Conservation (phyloP, 495 filamentous ascomycete species). For the Aspergillus avenaceus region DNA sequence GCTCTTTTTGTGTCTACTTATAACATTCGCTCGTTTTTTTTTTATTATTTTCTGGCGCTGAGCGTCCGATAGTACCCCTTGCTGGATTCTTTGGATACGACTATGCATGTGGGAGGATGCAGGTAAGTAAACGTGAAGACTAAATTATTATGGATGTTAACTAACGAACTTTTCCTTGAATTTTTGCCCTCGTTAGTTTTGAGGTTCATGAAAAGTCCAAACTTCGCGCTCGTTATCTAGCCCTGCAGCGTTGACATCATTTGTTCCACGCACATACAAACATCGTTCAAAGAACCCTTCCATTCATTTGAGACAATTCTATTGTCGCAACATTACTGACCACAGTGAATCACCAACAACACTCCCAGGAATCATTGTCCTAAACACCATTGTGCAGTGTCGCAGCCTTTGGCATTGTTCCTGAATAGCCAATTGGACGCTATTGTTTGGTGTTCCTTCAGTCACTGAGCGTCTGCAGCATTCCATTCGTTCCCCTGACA, state of each 20-base stretch:
- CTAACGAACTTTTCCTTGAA: background rate
- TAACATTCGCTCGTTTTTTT: conserved; percentile 5
- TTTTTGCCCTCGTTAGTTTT: no score
- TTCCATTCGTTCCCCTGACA: conserved; percentile 17
- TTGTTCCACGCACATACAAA: background rate
- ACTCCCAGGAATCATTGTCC: no score
- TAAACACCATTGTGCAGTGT: no score
- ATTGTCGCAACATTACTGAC: background rate
- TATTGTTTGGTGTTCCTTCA: background rate
- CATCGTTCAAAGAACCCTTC: background rate
- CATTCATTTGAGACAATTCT: background rate
- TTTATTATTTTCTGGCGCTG: conserved; percentile 9
- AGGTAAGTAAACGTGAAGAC: conserved; percentile 10
- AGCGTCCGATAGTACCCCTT: conserved; percentile 11
- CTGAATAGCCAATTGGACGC: background rate
- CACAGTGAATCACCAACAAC: no score
- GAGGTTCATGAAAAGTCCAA: background rate
- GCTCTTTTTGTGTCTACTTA: background rate
- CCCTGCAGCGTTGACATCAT: background rate
- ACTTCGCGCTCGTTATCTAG: background rate
- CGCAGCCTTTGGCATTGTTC: conserved; percentile 1
- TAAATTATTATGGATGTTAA: background rate
- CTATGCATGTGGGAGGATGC: conserved; percentile 12
- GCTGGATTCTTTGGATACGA: conserved; percentile 8
- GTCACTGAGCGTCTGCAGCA: conserved; percentile 1